These are phyloP conservation scores for Cochlearia excelsa DNA, from an alignment of 345 rosid species.

Conservation along the genomic window DNA sequence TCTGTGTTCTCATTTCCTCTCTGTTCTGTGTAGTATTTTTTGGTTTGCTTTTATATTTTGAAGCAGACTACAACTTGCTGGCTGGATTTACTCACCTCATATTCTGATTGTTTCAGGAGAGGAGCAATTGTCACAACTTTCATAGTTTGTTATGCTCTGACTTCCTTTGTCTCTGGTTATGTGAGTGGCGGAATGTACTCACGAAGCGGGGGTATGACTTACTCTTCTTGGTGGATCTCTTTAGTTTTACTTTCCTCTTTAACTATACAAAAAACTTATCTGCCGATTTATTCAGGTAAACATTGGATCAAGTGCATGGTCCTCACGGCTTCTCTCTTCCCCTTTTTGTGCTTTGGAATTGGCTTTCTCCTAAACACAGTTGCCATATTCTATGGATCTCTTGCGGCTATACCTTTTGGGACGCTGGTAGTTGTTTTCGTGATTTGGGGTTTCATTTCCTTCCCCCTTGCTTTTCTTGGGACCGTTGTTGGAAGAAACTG, in stretches of 20 bases:
- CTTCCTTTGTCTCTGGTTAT: constrained; percentile 94
- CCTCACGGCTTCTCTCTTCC: constrained; percentile 89
- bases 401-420: constrained; percentile 96
- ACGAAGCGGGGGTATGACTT: constrained; percentile 81
- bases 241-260: constrained; percentile 4
- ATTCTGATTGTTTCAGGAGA: constrained; percentile 59
- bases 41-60: constrained; percentile 8
- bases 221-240: constrained; percentile 2
- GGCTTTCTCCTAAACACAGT: constrained; percentile 82
- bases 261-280: background rate
- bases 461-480: constrained; percentile 92
- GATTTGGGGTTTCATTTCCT: constrained; percentile 93
- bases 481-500: constrained; percentile 92
- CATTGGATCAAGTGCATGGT: constrained; percentile 94
- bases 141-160: constrained; percentile 93
- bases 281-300: constrained; percentile 54
- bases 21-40: constrained; percentile 8
- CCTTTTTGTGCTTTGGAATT: constrained; percentile 87
- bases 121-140: constrained; percentile 99
- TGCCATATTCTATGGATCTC: constrained; percentile 89
- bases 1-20: background rate
- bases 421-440: constrained; percentile 89
- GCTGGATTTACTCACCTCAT: constrained; percentile 12
- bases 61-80: background rate
- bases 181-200: constrained; percentile 99